Percentiles rank a stretch among this genome's conserved stretches.
phyloP scores from a whole-genome alignment of 352 stramenopile species.

The Phytophthora foliorum region DNA sequence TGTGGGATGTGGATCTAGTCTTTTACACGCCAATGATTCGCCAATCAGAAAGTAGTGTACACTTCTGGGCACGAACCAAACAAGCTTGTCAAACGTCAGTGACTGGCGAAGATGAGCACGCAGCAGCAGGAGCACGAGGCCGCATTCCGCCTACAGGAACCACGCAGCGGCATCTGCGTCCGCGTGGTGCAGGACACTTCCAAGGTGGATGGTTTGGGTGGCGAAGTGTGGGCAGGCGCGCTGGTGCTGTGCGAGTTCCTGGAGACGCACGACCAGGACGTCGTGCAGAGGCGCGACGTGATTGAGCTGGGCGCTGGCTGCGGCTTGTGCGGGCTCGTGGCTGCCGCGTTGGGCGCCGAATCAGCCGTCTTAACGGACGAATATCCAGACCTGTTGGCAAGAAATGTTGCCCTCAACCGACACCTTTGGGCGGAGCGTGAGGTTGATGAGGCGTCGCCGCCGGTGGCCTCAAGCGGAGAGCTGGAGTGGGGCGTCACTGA shows the following conservation, averaged over 20 bases:
- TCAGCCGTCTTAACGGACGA: conserved; percentile 59
- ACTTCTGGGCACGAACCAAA: neutral
- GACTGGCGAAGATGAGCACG: conserved; percentile 15
- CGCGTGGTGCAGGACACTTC: conserved; percentile 63
- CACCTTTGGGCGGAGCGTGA: conserved; percentile 37
- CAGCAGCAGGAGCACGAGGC: conserved; percentile 51
- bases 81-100: neutral
- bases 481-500: conserved; percentile 48
- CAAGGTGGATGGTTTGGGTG: conserved; percentile 62
- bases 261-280: conserved; percentile 30
- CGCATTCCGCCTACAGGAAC: conserved; percentile 31
- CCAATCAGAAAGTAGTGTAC: neutral
- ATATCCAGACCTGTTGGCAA: conserved; percentile 58
- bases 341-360: conserved; percentile 47
- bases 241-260: conserved; percentile 66
- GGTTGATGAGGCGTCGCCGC: neutral
- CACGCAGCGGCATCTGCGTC: conserved; percentile 28
- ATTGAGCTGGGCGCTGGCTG: conserved; percentile 71
- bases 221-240: conserved; percentile 68
- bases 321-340: conserved; percentile 61
- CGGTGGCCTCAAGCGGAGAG: conserved; percentile 35
- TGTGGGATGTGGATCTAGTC: neutral
- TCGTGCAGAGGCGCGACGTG: conserved; percentile 44
- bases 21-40: neutral
- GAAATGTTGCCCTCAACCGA: conserved; percentile 53